These are phyloP conservation scores for Camellia granthamiana DNA, from an alignment of 148 eudicot species.

Conservation along the genomic window DNA sequence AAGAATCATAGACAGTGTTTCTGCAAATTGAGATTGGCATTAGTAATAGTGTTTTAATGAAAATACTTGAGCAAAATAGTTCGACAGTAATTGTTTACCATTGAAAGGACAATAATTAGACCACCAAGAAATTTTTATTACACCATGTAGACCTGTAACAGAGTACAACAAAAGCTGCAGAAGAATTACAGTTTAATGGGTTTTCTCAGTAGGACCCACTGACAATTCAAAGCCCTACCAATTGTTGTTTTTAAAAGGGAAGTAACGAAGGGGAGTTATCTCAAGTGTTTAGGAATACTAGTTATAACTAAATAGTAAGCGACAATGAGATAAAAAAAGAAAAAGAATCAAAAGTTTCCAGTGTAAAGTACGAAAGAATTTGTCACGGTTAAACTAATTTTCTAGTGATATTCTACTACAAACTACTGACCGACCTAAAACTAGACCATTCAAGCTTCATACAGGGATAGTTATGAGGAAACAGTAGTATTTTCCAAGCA, in stretches of 20 bases:
- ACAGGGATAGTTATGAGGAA: slow-evolving; percentile 12
- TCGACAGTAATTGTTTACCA: background rate
- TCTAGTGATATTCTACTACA: background rate
- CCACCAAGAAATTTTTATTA: background rate
- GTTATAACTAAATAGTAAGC: background rate
- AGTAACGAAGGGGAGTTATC: background rate
- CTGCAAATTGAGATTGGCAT: slow-evolving; percentile 43
- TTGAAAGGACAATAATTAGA: background rate
- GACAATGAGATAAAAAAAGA: background rate
- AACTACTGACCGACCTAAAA: background rate
- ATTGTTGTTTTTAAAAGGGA: background rate
- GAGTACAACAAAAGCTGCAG: background rate
- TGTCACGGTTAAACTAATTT: background rate
- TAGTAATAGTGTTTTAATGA: background rate
- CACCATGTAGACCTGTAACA: background rate
- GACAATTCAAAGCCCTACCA: background rate
- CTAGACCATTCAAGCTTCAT: slow-evolving; percentile 1
- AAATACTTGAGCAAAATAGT: background rate
- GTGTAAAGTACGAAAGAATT: background rate
- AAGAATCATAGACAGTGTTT: slow-evolving; percentile 58
- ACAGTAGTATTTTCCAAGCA: background rate
- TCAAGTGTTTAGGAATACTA: background rate
- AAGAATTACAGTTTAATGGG: background rate
- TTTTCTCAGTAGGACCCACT: slow-evolving; percentile 3
- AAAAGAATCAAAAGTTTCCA: background rate